phyloP scores from a whole-genome alignment of 495 filamentous ascomycete genomes.

The Neurospora intermedia region DNA sequence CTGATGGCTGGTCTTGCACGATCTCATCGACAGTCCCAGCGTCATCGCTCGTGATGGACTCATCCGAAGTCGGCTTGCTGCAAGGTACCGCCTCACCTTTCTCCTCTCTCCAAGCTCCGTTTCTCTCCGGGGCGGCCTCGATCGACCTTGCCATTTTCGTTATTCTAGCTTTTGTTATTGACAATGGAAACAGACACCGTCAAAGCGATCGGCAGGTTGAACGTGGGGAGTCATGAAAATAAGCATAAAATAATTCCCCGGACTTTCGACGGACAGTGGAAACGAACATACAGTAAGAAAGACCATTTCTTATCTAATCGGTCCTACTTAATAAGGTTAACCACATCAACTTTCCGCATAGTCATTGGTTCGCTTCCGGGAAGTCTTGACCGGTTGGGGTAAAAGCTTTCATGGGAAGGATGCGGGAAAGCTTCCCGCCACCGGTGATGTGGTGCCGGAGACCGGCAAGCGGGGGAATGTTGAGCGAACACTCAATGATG shows the following conservation, averaged over 20 bases:
- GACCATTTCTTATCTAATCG: neutral
- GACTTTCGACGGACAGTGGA: neutral
- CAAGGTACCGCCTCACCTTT: neutral
- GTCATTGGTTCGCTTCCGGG: neutral
- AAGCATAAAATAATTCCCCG: neutral
- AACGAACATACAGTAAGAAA: neutral
- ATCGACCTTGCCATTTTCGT: neutral
- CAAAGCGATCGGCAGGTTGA: neutral
- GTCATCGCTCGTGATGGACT: neutral
- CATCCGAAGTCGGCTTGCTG: neutral
- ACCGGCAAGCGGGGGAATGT: neutral
- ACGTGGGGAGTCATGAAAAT: neutral
- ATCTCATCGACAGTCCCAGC: neutral
- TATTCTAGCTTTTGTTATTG: neutral
- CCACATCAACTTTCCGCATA: neutral
- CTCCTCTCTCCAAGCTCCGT: neutral
- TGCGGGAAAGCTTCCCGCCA: neutral
- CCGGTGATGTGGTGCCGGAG: neutral
- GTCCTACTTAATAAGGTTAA: neutral
- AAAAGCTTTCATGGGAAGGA: neutral
- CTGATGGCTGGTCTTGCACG: constrained; percentile 3
- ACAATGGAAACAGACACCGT: neutral
- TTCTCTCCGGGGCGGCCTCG: neutral
- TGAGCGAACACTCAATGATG: neutral
- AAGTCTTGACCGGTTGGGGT: neutral